Evolutionary conservation across 2,329 filamentous ascomycete genomes (phyloP).

Genomic region (Aspergillus sp.): DNA sequence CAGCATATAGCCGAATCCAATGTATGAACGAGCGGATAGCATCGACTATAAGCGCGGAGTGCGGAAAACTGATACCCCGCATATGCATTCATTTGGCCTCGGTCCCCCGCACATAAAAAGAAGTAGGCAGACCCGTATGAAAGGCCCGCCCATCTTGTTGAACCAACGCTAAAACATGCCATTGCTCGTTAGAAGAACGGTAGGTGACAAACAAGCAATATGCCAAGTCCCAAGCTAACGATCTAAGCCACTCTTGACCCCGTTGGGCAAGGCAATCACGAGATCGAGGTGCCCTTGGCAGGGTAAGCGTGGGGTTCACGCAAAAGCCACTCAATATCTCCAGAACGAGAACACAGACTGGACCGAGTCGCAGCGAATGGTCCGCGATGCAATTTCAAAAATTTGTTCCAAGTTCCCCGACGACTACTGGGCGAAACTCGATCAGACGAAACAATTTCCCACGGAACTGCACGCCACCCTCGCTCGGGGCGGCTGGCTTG

Average conservation of each 20-base stretch:
- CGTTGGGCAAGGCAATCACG: neutral
- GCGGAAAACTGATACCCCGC: neutral
- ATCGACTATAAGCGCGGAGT: neutral
- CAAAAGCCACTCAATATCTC: conserved; percentile 21
- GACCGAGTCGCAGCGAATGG: conserved; percentile 21
- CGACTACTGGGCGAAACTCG: conserved; percentile 42
- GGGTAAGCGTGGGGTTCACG: conserved; percentile 7
- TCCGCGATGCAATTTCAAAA: conserved; percentile 44
- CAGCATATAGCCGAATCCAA: neutral
- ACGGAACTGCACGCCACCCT: conserved; percentile 40
- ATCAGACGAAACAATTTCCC: conserved; percentile 38
- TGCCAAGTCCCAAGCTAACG: neutral
- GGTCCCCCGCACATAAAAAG: neutral
- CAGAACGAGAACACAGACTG: conserved; percentile 16
- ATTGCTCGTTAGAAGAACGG: neutral
- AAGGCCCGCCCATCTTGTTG: neutral
- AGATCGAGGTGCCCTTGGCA: neutral
- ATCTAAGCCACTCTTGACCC: neutral
- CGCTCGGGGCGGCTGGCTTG: conserved; percentile 44
- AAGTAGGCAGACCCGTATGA: too few species aligned
- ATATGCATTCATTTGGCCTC: neutral
- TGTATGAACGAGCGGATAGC: neutral
- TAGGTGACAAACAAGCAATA: neutral
- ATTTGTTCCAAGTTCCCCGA: conserved; percentile 44
- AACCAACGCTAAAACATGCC: neutral